phyloP scores from a whole-genome alignment of 352 stramenopile genomes.

The Thalassiosira livingstoniorum region DNA sequence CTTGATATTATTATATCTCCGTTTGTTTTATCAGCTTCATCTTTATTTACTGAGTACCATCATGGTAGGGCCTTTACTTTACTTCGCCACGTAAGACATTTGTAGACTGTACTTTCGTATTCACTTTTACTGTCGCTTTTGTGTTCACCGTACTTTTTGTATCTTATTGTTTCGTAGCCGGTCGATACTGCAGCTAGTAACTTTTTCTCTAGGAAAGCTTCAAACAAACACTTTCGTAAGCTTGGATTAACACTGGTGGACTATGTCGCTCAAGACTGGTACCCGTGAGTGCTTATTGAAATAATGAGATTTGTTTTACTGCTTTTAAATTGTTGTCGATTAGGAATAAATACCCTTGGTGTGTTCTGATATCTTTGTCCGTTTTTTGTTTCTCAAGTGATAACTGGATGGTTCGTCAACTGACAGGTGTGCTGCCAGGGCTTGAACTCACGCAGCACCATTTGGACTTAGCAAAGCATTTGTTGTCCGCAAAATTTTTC shows the following conservation, averaged over 20 bases:
- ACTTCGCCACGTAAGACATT: too few relatives aligned
- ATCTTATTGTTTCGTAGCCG: too few relatives aligned
- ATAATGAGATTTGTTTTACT: too few relatives aligned
- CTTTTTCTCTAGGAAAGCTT: constrained; percentile 35
- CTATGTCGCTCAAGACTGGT: constrained; percentile 32
- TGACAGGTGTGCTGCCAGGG: constrained; percentile 18
- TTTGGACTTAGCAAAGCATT: constrained; percentile 26
- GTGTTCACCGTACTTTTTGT: too few relatives aligned
- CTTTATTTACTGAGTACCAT: constrained; percentile 39
- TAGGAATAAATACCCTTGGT: too few relatives aligned
- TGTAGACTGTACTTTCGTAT: too few relatives aligned
- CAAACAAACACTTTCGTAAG: constrained; percentile 21
- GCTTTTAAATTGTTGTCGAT: too few relatives aligned
- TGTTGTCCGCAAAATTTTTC: constrained; percentile 32
- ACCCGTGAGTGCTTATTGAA: too few relatives aligned
- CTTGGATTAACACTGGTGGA: constrained; percentile 36
- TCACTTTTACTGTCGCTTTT: too few relatives aligned
- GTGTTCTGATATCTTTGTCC: too few relatives aligned
- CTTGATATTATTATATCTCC: constrained; percentile 22
- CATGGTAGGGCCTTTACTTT: constrained; percentile 43
- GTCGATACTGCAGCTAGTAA: constrained; percentile 42
- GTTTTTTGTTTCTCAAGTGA: too few relatives aligned
- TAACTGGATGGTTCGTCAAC: constrained; percentile 48
- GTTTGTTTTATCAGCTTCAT: constrained; percentile 20
- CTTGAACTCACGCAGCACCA: constrained; percentile 6